Evolutionary conservation across 2,329 filamentous ascomycete genomes (phyloP).

Genomic region (Dryadomyces quercivorus): DNA sequence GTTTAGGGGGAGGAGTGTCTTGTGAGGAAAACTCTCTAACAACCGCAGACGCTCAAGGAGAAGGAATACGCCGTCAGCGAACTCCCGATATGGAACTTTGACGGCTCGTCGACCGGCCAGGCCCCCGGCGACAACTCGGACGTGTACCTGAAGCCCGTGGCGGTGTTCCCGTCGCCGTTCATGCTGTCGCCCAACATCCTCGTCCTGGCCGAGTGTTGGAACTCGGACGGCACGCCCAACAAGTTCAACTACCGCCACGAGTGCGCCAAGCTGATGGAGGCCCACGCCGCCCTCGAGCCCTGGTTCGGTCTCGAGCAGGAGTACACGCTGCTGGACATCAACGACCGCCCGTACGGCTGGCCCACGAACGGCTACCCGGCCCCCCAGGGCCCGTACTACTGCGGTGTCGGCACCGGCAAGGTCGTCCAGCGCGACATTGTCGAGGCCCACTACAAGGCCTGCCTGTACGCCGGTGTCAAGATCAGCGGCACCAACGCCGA

Average conservation of each 20-base stretch:
- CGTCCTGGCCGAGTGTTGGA: constrained; percentile 91
- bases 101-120: constrained; percentile 65
- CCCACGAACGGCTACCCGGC: constrained; percentile 78
- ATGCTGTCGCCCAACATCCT: constrained; percentile 62
- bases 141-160: constrained; percentile 31
- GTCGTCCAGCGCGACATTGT: constrained; percentile 98
- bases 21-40: background rate
- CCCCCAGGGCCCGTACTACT: constrained; percentile 93
- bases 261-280: constrained; percentile 78
- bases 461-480: constrained; percentile 76
- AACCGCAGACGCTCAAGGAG: constrained; percentile 12
- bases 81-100: constrained; percentile 67
- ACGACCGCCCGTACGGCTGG: constrained; percentile 88
- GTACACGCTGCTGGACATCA: constrained; percentile 82
- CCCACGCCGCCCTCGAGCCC: constrained; percentile 68
- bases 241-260: constrained; percentile 98
- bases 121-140: constrained; percentile 70
- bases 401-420: constrained; percentile 93
- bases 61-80: constrained; percentile 29
- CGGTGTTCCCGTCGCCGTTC: constrained; percentile 79
- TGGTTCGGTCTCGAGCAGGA: constrained; percentile 99
- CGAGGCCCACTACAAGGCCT: constrained; percentile 64
- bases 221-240: constrained; percentile 88
- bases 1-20: background rate
- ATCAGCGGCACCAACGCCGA: constrained; percentile 99